Base-by-base conservation (phyloP, 805 yeast species). In the Saturnispora gosingensis region DNA sequence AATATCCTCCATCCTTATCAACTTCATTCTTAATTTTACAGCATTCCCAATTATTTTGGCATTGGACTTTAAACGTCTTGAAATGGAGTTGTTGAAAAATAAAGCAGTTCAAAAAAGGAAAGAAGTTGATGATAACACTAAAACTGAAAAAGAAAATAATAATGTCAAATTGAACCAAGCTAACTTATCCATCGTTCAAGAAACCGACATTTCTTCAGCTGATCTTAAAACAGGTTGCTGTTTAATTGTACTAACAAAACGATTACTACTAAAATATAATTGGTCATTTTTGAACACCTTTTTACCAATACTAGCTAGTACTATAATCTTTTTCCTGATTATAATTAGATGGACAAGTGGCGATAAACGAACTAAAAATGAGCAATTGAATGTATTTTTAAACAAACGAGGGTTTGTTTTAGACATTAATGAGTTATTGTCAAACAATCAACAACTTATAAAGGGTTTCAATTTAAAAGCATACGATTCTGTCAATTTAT, bases 41-140 rank as follows among this genome's bases (percentile, higher is more conserved):
- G 86, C 73, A 63, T 77, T 85, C 53, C 69, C 81, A 1, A 80
- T 88, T 0, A 78, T 85, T 1, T 67, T 86, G 30, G 73, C 83
- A 16, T 76, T 87, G 38, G 95, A 88, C 66, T 67, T 82, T 30
- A 75, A 82, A 45, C 72, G 88, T 50, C 63, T 76, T 27, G 90
- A 83, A 57, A 70, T 83, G 16, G 13, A 38, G 20, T 18, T 18
- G 16, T 10, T 10, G 6, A n/a, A 3, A 18, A 18, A 16, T 1
- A 18, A 16, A 10, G 16, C 18, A 11, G 42, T 4, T 8, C 5
- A 38, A 76, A 76, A 15, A 88, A 82, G 54, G 24, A 24, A 40
- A 7, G 30, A 22, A 20, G 27, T 9, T 13, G 18, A 40, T 24
- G n/a, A 40, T 16, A 8, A 16, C 11, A 18, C 10, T 7, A 16